Evolutionary conservation across 2,329 filamentous ascomycete species (phyloP), one percentile per base, ranked within the genome.

Genomic region (Corniculantispora saksenae): DNA sequence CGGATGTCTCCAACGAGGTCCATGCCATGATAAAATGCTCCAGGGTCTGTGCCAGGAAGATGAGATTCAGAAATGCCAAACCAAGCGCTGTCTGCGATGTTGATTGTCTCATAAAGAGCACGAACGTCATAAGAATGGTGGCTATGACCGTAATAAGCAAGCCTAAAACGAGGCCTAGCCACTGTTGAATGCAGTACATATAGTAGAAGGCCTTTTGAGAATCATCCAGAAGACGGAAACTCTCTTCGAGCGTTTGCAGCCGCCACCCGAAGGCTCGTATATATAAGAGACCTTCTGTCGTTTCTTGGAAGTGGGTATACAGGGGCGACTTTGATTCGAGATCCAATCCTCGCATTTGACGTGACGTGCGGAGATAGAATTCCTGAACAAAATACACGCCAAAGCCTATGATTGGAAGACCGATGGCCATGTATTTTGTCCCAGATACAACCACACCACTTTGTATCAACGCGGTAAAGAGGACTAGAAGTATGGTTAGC

Each of bases 191-290:
- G 38, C 80, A 79, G 62, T 77, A 82, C 9, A 86, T 74, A 1
- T 85, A 76, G 68, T 87, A 87, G 60, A 81, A 83, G 1, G 85
- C 83, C 32, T 78, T 73, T 67, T 87, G 84, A 0, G 83, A 84
- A 9, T 73, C 72, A 64, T 86, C 81, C 3, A 63, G 21, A 10
- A 63, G 53, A 23, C 17, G 23, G 2, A 87, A 72, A 0, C 83
- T 74, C 3, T 69, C 67, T 19, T 80, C 72, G 63, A 83, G 84
- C 63, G 78, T 79, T 23, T 78, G 68, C 40, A 78, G 12, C 27
- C 56, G 51, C 51, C 61, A 56, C 73, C 63, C 80, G 64, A 85
- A 86, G 2, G 84, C 82, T 21, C 84, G 79, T 48, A 85, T 81
- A 0, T 81, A 83, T 0, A 75, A 66, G 0, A 84, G 65, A 0